phyloP scores from a whole-genome alignment of 2,329 filamentous ascomycete species.

The Epichloe festucae region DNA sequence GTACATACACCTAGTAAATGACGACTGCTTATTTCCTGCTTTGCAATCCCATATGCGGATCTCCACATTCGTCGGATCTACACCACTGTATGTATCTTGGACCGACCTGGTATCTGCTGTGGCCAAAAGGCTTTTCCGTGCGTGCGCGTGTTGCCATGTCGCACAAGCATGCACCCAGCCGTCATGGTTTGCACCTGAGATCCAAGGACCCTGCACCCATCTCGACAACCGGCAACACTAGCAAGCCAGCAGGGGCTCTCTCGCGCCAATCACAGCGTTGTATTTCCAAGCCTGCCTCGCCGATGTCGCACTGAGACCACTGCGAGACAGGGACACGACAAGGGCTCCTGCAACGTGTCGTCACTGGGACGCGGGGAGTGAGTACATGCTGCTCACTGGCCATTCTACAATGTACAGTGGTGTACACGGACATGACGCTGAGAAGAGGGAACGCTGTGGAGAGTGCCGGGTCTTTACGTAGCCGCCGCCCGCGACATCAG shows the following conservation, averaged over 20 bases:
- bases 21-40: background rate
- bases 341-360: constrained; percentile 4
- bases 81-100: constrained; percentile 6
- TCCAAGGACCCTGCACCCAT: constrained; percentile 1
- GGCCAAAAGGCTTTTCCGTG: constrained; percentile 4
- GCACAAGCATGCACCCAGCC: constrained; percentile 4
- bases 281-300: constrained; percentile 17
- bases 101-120: constrained; percentile 9
- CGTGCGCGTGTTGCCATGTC: background rate
- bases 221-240: background rate
- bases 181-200: constrained; percentile 1
- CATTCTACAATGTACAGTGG: no score
- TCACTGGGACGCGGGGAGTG: background rate
- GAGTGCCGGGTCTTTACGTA: no score
- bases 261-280: constrained; percentile 17
- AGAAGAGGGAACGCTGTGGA: no score
- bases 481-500: no score
- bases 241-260: background rate
- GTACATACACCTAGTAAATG: background rate
- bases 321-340: constrained; percentile 3
- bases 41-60: constrained; percentile 5
- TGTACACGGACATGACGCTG: no score
- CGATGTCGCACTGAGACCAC: constrained; percentile 19
- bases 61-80: constrained; percentile 12
- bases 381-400: no score